Conservation (phyloP, 2,329 filamentous ascomycete genomes). For the Exophiala spinifera region DNA sequence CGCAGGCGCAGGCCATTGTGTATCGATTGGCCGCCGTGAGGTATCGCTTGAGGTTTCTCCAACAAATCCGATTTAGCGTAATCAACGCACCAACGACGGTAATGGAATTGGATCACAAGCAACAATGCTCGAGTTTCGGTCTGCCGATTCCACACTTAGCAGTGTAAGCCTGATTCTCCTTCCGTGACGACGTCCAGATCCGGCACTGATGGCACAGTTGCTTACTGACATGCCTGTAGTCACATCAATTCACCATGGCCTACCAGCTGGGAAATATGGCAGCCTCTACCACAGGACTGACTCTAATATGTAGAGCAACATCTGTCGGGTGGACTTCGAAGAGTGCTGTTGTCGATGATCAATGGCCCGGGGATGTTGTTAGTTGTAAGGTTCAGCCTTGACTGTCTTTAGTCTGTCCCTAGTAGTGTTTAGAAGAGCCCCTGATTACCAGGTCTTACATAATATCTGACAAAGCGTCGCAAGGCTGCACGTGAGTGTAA, state of each 20-base stretch:
- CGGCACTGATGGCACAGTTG: no score
- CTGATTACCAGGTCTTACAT: not conserved
- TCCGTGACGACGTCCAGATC: not conserved
- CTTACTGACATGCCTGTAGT: not conserved
- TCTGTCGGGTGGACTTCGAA: no score
- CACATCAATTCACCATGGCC: constrained; percentile 6
- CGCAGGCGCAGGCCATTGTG: constrained; percentile 9
- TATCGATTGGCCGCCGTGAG: constrained; percentile 6
- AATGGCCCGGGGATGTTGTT: no score
- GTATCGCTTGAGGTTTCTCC: constrained; percentile 8
- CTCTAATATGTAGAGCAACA: no score
- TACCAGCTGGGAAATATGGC: constrained; percentile 14
- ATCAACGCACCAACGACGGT: constrained; percentile 1
- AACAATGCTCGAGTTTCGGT: not conserved
- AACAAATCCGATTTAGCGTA: constrained; percentile 7
- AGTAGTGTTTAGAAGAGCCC: not conserved
- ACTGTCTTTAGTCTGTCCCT: no score
- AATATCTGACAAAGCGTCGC: not conserved
- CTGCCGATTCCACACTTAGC: constrained; percentile 7
- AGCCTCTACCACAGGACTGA: constrained; percentile 4
- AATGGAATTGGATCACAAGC: not conserved
- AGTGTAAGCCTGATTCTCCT: constrained; percentile 5
- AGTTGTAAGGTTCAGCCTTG: no score
- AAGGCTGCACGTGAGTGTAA: not conserved
- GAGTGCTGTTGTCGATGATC: no score